Base-by-base conservation (phyloP, 2,329 filamentous ascomycete species). In the Hypoxylon sp. region DNA sequence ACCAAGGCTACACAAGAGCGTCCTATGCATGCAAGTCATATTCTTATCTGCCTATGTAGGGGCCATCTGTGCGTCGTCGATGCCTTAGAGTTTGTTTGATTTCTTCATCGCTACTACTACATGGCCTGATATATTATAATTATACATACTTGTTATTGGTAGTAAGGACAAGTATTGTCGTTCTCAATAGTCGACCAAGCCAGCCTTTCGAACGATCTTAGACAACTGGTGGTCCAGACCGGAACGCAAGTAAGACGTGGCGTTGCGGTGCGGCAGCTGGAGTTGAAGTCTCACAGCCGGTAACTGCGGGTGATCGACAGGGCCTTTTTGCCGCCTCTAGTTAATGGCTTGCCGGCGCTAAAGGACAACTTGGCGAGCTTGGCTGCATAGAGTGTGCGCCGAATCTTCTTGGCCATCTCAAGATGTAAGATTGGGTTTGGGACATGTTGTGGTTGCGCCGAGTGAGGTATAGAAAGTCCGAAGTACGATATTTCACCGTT, bases 271-370 rank as follows among this genome's bases (percentile, higher is more conserved):
- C 46, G 31, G 26, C 27, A 50, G 40, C 40, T 52, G 44, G 20
- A 30, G 44, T n/a, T 21, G 6, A 35, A 29, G 51, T 52, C 36
- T 58, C 47, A 37, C 44, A 41, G 44, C 31, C 31, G 31, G 13
- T 40, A 26, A 26, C 17, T 31, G 37, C 56, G 56, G 52, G 53
- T 59, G 56, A 59, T 59, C 56, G 56, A 57, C 56, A 53, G 53
- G 49, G 42, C 46, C 56, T 31, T 30, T 20, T 34, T 49, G 32
- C 49, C 49, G 43, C 23, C 23, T 45, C 26, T 40, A 40, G 21
- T 45, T 46, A 30, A 46, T 26, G 27, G 38, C 53, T 34, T 59
- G 32, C 56, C 56, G 52, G 42, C 49, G 32, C 40, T 56, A 56
- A 37, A 50, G 8, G 7, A 8, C 12, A 19, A 41, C 49, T 56